These are phyloP conservation scores for Cercospora sp. DNA, from an alignment of 2,329 filamentous ascomycete species.

Conservation along the genomic window DNA sequence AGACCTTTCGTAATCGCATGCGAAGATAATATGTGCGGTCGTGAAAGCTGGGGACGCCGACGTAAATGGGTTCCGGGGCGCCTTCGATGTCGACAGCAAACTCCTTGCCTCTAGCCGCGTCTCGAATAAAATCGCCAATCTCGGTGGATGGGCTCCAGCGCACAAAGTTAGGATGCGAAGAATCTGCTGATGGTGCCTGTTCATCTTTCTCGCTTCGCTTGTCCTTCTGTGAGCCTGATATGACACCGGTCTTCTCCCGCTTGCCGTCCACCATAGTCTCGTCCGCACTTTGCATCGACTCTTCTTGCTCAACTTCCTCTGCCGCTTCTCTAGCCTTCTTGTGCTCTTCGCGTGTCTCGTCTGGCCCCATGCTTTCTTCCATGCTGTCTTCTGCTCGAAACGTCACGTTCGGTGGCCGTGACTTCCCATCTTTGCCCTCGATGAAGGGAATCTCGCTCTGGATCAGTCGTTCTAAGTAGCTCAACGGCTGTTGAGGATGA, in stretches of 20 bases:
- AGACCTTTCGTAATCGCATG: constrained; percentile 70
- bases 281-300: constrained; percentile 42
- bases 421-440: constrained; percentile 57
- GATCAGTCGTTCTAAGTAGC: constrained; percentile 84
- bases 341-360: constrained; percentile 18
- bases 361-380: constrained; percentile 48
- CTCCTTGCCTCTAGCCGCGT: constrained; percentile 79
- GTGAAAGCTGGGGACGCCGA: constrained; percentile 82
- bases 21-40: constrained; percentile 90
- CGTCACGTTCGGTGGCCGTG: constrained; percentile 70
- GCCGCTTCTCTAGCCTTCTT: constrained; percentile 37
- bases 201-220: constrained; percentile 46
- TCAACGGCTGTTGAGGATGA: constrained; percentile 86
- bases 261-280: constrained; percentile 55
- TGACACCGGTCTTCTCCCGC: constrained; percentile 48
- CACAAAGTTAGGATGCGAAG: constrained; percentile 66
- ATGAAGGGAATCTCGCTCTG: constrained; percentile 78
- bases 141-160: constrained; percentile 88
- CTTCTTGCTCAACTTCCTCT: constrained; percentile 34
- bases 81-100: constrained; percentile 84
- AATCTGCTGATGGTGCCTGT: constrained; percentile 21
- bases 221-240: constrained; percentile 34
- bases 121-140: constrained; percentile 89
- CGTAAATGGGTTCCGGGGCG: constrained; percentile 64
- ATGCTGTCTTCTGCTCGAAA: constrained; percentile 79